phyloP scores from a whole-genome alignment of 2,329 filamentous ascomycete genomes.

The Colletotrichum neosansevieriae region DNA sequence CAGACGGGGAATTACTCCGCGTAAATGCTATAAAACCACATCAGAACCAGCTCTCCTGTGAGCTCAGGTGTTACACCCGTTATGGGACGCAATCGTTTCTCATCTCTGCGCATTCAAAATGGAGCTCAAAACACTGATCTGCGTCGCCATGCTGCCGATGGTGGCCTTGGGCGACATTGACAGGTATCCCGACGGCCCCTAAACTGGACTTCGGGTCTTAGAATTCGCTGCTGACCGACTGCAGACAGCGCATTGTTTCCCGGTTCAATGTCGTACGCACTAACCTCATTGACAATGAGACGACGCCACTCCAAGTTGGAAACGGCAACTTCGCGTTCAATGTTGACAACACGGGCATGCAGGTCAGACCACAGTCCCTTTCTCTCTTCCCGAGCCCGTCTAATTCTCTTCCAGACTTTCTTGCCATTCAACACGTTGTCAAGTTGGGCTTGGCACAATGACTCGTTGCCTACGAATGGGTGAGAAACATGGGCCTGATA shows the following conservation, averaged over 20 bases:
- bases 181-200: neutral
- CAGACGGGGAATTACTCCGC: constrained; percentile 18
- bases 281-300: constrained; percentile 47
- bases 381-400: rapidly evolving
- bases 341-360: constrained; percentile 60
- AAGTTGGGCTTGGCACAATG: constrained; percentile 64
- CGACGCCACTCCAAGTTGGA: constrained; percentile 64
- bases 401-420: constrained; percentile 48
- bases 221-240: neutral
- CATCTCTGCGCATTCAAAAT: neutral
- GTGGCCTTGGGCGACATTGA: constrained; percentile 4
- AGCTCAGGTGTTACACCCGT: neutral
- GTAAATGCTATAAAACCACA: constrained; percentile 28
- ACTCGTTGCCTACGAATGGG: constrained; percentile 52
- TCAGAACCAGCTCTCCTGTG: no score
- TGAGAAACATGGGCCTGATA: neutral
- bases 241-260: constrained; percentile 42
- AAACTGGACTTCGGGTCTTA: neutral
- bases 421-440: constrained; percentile 59
- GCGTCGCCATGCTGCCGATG: constrained; percentile 11
- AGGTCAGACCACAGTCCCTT: constrained; percentile 42
- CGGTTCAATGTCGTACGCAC: constrained; percentile 44
- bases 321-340: constrained; percentile 64
- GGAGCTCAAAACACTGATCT: neutral
- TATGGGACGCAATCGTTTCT: neutral